phyloP scores from a whole-genome alignment of 1,139 yeast species.

The Debaryomycetaceae sp. region DNA sequence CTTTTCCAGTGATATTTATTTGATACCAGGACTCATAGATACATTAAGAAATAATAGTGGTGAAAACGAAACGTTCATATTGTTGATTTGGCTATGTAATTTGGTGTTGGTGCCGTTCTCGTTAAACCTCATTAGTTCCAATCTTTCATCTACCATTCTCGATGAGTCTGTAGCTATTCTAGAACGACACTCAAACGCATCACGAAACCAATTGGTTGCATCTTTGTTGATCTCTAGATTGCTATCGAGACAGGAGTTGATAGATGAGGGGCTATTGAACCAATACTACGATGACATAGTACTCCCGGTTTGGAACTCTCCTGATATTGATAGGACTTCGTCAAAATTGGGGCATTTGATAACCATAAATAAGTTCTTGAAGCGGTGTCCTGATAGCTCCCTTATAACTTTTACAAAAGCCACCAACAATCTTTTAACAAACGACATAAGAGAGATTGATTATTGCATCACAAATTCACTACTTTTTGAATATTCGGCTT shows the following conservation, averaged over 20 bases:
- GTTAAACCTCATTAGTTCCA: conserved; percentile 37
- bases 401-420: conserved; percentile 9
- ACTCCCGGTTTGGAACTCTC: conserved; percentile 15
- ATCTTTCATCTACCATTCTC: conserved; percentile 33
- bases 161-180: conserved; percentile 27
- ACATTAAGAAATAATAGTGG: conserved; percentile 10
- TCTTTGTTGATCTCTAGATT: conserved; percentile 37
- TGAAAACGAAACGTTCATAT: conserved; percentile 59
- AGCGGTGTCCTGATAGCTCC: conserved; percentile 14
- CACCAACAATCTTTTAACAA: conserved; percentile 15
- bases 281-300: conserved; percentile 15
- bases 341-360: conserved; percentile 34
- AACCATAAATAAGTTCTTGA: conserved; percentile 36
- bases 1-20: conserved; percentile 57
- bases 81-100: conserved; percentile 73
- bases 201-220: conserved; percentile 29
- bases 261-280: conserved; percentile 11
- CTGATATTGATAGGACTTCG: conserved; percentile 9
- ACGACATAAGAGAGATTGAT: conserved; percentile 7
- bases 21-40: conserved; percentile 37
- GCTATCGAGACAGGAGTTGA: conserved; percentile 30
- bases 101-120: conserved; percentile 71
- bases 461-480: conserved; percentile 4
- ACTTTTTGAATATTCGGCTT: conserved; percentile 13
- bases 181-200: conserved; percentile 18